phyloP scores from a whole-genome alignment of 805 yeast species.

The Teunomyces gatunensis region DNA sequence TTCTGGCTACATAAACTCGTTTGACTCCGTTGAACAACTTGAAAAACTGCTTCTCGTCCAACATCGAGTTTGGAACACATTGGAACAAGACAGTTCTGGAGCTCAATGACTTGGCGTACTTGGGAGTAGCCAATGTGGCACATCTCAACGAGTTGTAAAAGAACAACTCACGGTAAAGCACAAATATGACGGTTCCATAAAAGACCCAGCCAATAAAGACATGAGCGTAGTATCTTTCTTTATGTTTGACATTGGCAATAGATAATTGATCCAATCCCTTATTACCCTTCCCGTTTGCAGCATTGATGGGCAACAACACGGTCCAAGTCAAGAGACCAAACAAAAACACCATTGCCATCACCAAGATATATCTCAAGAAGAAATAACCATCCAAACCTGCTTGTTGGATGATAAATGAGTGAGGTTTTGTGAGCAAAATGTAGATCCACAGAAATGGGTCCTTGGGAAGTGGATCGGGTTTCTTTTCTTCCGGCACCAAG shows the following conservation, averaged over 20 bases:
- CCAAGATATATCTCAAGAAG: conserved; percentile 71
- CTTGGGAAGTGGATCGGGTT: conserved; percentile 70
- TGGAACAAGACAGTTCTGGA: conserved; percentile 84
- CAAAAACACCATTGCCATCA: conserved; percentile 49
- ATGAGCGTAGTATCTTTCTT: conserved; percentile 78
- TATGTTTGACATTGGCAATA: conserved; percentile 66
- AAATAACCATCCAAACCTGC: conserved; percentile 95
- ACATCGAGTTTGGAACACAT: conserved; percentile 71
- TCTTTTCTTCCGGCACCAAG: conserved; percentile 54
- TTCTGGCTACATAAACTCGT: conserved; percentile 77
- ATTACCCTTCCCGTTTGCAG: conserved; percentile 59
- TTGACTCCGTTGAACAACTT: conserved; percentile 81
- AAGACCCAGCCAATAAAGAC: conserved; percentile 77
- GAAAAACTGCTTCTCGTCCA: conserved; percentile 69
- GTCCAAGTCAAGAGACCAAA: conserved; percentile 54
- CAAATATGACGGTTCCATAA: conserved; percentile 65
- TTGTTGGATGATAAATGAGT: conserved; percentile 74
- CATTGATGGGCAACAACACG: conserved; percentile 81
- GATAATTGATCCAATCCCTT: conserved; percentile 74
- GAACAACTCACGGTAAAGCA: conserved; percentile 78
- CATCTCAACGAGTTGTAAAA: conserved; percentile 74
- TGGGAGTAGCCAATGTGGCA: conserved; percentile 77
- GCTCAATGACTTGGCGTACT: conserved; percentile 68
- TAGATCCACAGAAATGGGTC: conserved; percentile 72
- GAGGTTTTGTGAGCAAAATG: conserved; percentile 63